Evolutionary conservation across 208 protist genomes (phyloP).

Genomic region (Tetramitus jugosus): DNA sequence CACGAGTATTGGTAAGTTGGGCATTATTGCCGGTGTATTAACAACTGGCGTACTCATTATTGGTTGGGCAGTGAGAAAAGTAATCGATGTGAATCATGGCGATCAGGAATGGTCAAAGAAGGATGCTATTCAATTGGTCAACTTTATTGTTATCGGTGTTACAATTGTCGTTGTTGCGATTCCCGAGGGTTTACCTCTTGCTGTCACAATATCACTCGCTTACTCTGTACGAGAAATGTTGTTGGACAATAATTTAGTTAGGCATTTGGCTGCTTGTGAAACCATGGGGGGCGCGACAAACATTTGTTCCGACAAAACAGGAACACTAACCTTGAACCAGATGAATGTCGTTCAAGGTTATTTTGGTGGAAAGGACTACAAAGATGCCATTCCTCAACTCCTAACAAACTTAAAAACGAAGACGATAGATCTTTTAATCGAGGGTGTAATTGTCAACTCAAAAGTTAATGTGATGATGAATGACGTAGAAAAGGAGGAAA

Average conservation of each 20-base stretch:
- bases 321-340: constrained; percentile 78
- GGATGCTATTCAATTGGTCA: constrained; percentile 37
- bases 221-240: constrained; percentile 91
- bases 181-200: constrained; percentile 91
- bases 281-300: constrained; percentile 70
- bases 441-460: no score
- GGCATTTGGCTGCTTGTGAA: constrained; percentile 85
- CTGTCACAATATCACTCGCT: constrained; percentile 91
- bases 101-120: constrained; percentile 21
- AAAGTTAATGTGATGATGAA: no score
- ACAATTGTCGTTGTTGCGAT: constrained; percentile 95
- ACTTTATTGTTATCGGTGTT: constrained; percentile 74
- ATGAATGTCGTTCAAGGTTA: constrained; percentile 70
- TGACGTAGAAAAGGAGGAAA: no score
- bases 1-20: constrained; percentile 71
- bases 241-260: constrained; percentile 82
- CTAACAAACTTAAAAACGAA: neutral
- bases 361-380: constrained; percentile 28
- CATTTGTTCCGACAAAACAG: constrained; percentile 45
- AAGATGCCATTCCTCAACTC: neutral
- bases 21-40: constrained; percentile 55
- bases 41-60: constrained; percentile 51
- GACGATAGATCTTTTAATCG: constrained; percentile 48
- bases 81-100: constrained; percentile 14
- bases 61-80: constrained; percentile 38